Percentiles rank a stretch among this genome's conserved stretches.
phyloP scores from a whole-genome alignment of 768 basidiomycete species.

The Psilocybe azurescens region DNA sequence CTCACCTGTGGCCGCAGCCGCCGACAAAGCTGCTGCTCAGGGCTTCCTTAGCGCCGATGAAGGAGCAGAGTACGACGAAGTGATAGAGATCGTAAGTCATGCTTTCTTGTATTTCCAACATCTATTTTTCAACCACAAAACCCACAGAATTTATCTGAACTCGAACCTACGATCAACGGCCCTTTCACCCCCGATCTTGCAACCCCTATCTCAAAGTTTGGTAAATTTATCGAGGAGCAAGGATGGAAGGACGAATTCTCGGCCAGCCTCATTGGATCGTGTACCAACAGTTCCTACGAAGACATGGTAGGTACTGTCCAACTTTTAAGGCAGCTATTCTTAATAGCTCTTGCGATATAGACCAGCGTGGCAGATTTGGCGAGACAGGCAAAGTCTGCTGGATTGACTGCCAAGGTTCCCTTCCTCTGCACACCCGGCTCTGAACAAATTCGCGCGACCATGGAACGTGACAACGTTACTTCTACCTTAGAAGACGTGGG shows the following conservation, averaged over 20 bases:
- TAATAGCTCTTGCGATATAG: conserved; percentile 40
- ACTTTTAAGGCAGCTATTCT: conserved; percentile 11
- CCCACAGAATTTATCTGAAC: conserved; percentile 80
- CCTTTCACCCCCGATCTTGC: conserved; percentile 98
- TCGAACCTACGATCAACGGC: conserved; percentile 94
- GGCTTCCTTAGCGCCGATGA: conserved; percentile 87
- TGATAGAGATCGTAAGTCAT: conserved; percentile 84
- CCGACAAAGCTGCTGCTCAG: conserved; percentile 77
- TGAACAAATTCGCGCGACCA: conserved; percentile 96
- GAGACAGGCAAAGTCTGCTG: conserved; percentile 83
- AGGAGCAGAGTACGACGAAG: conserved; percentile 91
- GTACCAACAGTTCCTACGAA: conserved; percentile 98
- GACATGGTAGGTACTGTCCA: conserved; percentile 68
- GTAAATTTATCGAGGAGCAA: conserved; percentile 76
- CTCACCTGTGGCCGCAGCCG: conserved; percentile 82
- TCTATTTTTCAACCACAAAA: neutral
- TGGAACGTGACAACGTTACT: conserved; percentile 93
- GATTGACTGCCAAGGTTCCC: conserved; percentile 83
- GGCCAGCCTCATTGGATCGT: conserved; percentile 95
- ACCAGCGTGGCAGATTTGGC: conserved; percentile 93
- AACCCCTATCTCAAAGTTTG: conserved; percentile 92
- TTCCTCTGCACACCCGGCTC: conserved; percentile 91
- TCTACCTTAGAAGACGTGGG: conserved; percentile 84
- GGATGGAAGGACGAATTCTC: conserved; percentile 95
- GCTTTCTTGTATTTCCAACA: conserved; percentile 6